Base-by-base conservation (phyloP, 1,284 basidiomycete species). In the Volvariella volvacea region DNA sequence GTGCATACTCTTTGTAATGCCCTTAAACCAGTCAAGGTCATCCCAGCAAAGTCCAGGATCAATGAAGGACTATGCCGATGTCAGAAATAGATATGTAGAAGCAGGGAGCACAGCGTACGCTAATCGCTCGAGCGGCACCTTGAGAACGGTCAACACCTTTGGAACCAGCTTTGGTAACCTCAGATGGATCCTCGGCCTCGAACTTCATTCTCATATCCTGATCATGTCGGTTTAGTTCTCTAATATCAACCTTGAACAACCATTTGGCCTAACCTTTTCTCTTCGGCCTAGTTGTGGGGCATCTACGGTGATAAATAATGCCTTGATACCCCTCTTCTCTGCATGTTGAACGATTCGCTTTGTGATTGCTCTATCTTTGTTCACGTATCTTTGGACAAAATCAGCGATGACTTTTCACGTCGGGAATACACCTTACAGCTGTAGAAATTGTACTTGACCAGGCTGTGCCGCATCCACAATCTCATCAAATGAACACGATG, bases 141-240 rank as follows among this genome's bases (percentile, higher is more conserved):
- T 95, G 89, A 32, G 87, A 85, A 37, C 90, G 78, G 57, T 94
- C 84, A 17, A 92, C 75, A 17, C 73, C 72, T 48, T 76, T 68
- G 45, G 79, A 71, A 21, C 75, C 70, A 25, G 71, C 61, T 61
- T 76, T 73, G 16, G 62, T 70, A 21, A 84, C 71, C 62, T 83
- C 79, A 55, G 87, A 78, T 2, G 88, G 86, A 49, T 89, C 88
- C 36, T 82, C 83, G 6, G 86, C 92, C 34, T 92, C 92, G 52
- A 96, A 96, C 60, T 93, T 95, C 76, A 88, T 88, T 32, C 94
- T 75, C 94, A 97, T 97, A 59, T 97, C 93, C 81, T 88, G 36
- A 4, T 4, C 19, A 31, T n/a, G 15, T 30, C 9, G 34, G 90
- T 76, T 15, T 19, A 32, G 19, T 80, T 54, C 19, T n/a, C n/a